These are phyloP conservation scores for Talaromyces sp. DNA, from an alignment of 2,329 filamentous ascomycete genomes.

Conservation along the genomic window DNA sequence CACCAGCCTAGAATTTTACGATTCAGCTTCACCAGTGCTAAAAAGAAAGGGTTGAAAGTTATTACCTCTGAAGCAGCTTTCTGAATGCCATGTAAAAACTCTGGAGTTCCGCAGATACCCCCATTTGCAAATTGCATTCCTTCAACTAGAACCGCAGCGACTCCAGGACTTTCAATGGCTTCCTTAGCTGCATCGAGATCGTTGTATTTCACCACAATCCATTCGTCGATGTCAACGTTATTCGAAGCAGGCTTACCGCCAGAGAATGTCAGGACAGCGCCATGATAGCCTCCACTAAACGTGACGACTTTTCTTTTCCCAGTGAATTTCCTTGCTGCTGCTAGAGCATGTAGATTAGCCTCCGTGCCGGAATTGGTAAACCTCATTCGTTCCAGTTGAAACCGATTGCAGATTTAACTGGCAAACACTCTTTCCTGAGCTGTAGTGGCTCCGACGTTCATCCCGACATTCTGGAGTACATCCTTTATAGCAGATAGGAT, in stretches of 20 bases:
- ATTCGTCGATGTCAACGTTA: slow-evolving; percentile 9
- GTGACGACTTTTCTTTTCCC: slow-evolving; percentile 29
- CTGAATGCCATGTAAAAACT: slow-evolving; percentile 55
- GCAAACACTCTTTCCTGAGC: slow-evolving; percentile 55
- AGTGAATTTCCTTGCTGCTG: slow-evolving; percentile 52
- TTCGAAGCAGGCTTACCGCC: not conserved
- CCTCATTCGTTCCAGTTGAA: slow-evolving; percentile 56
- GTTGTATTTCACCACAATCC: slow-evolving; percentile 11
- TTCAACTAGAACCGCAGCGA: slow-evolving; percentile 67
- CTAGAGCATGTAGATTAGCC: slow-evolving; percentile 61
- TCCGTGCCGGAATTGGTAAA: slow-evolving; percentile 68
- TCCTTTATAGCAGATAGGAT: slow-evolving; percentile 52
- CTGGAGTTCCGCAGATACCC: slow-evolving; percentile 50
- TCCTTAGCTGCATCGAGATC: not conserved
- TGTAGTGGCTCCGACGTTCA: slow-evolving; percentile 57
- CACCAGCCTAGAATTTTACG: not conserved
- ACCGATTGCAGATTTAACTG: slow-evolving; percentile 52
- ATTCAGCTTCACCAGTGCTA: not conserved
- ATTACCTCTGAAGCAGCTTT: slow-evolving; percentile 47
- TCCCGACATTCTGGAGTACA: slow-evolving; percentile 47
- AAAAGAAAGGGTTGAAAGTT: not conserved
- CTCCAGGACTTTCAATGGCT: not conserved
- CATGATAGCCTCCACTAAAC: slow-evolving; percentile 7
- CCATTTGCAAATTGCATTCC: slow-evolving; percentile 65
- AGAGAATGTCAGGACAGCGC: not conserved